A percentile compares a stretch with the other conserved stretches of the same genome.
These are phyloP conservation scores for Talaromyces amestolkiae DNA, from an alignment of 2,329 filamentous ascomycete species.

Conservation along the genomic window DNA sequence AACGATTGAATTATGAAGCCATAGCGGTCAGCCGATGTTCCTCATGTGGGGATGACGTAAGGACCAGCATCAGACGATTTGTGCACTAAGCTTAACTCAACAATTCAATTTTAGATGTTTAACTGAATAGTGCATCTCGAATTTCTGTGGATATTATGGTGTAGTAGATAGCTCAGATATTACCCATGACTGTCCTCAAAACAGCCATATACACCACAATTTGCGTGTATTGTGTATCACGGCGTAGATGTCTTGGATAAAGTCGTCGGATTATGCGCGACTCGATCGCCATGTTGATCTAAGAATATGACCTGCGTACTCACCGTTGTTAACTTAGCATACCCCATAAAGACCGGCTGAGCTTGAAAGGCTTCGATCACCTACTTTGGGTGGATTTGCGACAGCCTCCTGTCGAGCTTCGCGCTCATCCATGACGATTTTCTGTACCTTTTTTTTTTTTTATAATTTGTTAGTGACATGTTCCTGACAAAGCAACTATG, in stretches of 20 bases:
- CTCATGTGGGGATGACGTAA: conserved; percentile 2
- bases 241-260: conserved; percentile 22
- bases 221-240: not conserved
- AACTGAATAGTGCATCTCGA: not conserved
- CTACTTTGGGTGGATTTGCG: conserved; percentile 27
- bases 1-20: not conserved
- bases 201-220: not conserved
- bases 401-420: conserved; percentile 26
- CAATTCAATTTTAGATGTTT: not conserved
- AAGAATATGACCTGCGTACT: conserved; percentile 26
- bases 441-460: conserved; percentile 22
- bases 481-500: no score
- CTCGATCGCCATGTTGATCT: conserved; percentile 30
- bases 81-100: not conserved
- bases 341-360: not conserved
- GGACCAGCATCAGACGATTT: not conserved
- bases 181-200: not conserved
- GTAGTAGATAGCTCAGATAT: not conserved
- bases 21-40: not conserved
- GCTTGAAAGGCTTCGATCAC: no score
- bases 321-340: not conserved
- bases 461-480: no score
- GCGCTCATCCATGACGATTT: conserved; percentile 26
- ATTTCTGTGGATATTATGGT: not conserved
- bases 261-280: conserved; percentile 28